Percentiles rank a stretch among this genome's conserved stretches.
phyloP scores from a whole-genome alignment of 768 basidiomycete species.

The Psilocybe cyanescens region DNA sequence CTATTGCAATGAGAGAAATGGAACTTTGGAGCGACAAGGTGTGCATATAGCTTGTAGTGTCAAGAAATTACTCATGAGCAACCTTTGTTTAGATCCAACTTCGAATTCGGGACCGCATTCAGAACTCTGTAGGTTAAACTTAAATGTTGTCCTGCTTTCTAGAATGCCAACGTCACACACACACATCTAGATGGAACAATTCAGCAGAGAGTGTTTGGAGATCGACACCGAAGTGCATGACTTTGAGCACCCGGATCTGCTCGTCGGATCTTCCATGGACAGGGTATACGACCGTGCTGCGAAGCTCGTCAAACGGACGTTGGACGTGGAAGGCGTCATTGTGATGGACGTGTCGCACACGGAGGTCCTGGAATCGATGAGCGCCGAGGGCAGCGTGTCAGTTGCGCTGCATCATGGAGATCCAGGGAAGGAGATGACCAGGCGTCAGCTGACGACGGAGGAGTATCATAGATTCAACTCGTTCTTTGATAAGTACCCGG shows the following conservation, averaged over 20 bases:
- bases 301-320: slow-evolving; percentile 83
- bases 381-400: slow-evolving; percentile 61
- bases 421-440: slow-evolving; percentile 52
- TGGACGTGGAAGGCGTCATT: slow-evolving; percentile 91
- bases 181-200: slow-evolving; percentile 83
- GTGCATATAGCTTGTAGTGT: slow-evolving; percentile 4
- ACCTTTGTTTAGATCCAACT: slow-evolving; percentile 70
- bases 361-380: slow-evolving; percentile 79
- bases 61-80: background rate
- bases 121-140: slow-evolving; percentile 68
- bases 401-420: slow-evolving; percentile 76
- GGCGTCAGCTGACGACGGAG: slow-evolving; percentile 60
- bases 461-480: slow-evolving; percentile 77
- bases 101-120: slow-evolving; percentile 88
- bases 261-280: slow-evolving; percentile 68
- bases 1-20: slow-evolving; percentile 93
- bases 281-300: slow-evolving; percentile 90
- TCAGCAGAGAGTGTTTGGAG: slow-evolving; percentile 93
- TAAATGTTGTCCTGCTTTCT: background rate
- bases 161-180: background rate
- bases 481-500: slow-evolving; percentile 80
- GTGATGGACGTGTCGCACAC: slow-evolving; percentile 93
- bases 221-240: slow-evolving; percentile 66
- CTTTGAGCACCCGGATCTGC: slow-evolving; percentile 37
- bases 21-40: slow-evolving; percentile 96